A percentile compares a stretch with the other conserved stretches of the same genome.
Evolutionary conservation across 352 stramenopile genomes (phyloP).

Genomic region (Globisporangium paddicum): DNA sequence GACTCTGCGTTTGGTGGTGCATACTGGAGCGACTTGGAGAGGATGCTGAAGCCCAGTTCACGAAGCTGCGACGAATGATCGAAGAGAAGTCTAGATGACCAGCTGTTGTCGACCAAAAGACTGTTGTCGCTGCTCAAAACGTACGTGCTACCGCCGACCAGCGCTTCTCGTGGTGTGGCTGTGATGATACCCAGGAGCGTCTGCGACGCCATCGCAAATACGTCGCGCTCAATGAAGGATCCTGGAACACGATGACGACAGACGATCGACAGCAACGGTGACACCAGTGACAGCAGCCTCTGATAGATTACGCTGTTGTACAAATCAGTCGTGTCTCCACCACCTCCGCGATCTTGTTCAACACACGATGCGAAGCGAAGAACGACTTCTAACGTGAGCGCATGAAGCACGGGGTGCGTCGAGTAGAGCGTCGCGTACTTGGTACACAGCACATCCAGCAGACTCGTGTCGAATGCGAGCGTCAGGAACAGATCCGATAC

Average conservation of each 20-base stretch:
- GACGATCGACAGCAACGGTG: conserved; percentile 39
- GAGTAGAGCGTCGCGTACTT: conserved; percentile 43
- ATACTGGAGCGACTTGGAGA: conserved; percentile 7
- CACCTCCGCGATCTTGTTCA: neutral
- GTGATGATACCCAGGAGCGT: conserved; percentile 32
- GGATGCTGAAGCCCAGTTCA: conserved; percentile 35
- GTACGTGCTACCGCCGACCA: conserved; percentile 16
- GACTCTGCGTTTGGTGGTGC: neutral
- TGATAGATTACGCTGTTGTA: conserved; percentile 28
- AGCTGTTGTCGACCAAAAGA: conserved; percentile 37
- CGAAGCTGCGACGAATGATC: conserved; percentile 47
- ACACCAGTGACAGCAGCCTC: conserved; percentile 29
- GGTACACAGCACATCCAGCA: conserved; percentile 38
- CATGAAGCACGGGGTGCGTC: conserved; percentile 36
- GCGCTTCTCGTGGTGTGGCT: conserved; percentile 16
- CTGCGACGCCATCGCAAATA: conserved; percentile 30
- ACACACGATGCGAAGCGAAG: conserved; percentile 20
- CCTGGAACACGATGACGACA: conserved; percentile 48
- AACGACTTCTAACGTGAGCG: conserved; percentile 37
- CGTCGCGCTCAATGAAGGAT: conserved; percentile 41
- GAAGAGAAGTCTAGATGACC: conserved; percentile 52
- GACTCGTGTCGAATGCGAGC: conserved; percentile 48
- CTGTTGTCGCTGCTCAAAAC: conserved; percentile 30
- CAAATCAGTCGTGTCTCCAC: neutral
- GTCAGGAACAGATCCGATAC: conserved; percentile 53